These are phyloP conservation scores for Sarocladiaceae sp. DNA, from an alignment of 2,329 filamentous ascomycete species.

Conservation along the genomic window DNA sequence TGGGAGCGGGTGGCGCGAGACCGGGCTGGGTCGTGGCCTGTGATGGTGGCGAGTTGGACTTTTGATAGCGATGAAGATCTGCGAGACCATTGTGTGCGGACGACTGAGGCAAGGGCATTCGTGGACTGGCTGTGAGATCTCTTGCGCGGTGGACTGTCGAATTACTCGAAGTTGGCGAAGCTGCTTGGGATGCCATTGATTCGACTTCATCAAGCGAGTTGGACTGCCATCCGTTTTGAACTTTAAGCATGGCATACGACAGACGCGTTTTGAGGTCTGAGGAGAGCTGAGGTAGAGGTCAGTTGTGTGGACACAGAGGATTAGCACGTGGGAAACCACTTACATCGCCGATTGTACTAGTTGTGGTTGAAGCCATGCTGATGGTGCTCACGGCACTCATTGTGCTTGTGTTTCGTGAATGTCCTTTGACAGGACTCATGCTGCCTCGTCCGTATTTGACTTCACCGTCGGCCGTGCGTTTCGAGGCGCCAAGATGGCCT, in stretches of 20 bases:
- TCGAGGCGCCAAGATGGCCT: slow-evolving; percentile 44
- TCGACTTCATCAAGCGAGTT: slow-evolving; percentile 76
- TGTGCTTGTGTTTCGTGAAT: slow-evolving; percentile 69
- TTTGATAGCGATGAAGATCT: slow-evolving; percentile 16
- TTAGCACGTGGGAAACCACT: slow-evolving; percentile 21
- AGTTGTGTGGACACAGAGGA: slow-evolving; percentile 13
- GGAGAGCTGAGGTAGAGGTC: slow-evolving; percentile 53
- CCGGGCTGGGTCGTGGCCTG: slow-evolving; percentile 27
- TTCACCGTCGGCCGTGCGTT: slow-evolving; percentile 72
- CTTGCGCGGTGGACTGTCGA: slow-evolving; percentile 48
- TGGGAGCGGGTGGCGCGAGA: slow-evolving; percentile 51
- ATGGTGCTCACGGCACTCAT: slow-evolving; percentile 65
- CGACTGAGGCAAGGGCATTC: slow-evolving; percentile 15
- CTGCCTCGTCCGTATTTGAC: slow-evolving; percentile 53
- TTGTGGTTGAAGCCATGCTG: slow-evolving; percentile 53
- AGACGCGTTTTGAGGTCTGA: slow-evolving; percentile 78
- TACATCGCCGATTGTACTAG: slow-evolving; percentile 77
- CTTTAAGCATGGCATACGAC: slow-evolving; percentile 91
- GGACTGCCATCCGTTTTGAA: slow-evolving; percentile 84
- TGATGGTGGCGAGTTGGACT: slow-evolving; percentile 33
- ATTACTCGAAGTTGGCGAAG: slow-evolving; percentile 57
- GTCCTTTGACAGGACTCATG: slow-evolving; percentile 48
- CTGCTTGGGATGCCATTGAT: slow-evolving; percentile 64
- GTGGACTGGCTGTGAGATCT: slow-evolving; percentile 52
- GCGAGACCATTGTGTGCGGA: neutral